These are phyloP conservation scores for Solanum rostratum DNA, from an alignment of 257 asterid genomes.

Conservation along the genomic window DNA sequence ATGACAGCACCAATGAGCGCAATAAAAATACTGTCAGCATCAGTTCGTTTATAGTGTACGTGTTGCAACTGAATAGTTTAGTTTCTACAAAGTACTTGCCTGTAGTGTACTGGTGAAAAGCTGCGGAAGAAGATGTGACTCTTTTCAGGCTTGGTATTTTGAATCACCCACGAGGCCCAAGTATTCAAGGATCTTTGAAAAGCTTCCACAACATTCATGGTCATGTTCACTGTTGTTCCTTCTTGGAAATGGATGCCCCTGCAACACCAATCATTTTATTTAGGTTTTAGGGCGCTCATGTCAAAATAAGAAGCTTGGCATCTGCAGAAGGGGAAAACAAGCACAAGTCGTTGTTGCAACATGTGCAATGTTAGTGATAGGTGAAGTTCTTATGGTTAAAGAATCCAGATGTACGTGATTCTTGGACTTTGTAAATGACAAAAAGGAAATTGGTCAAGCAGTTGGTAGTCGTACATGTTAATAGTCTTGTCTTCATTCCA, in stretches of 20 bases:
- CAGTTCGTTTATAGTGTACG: not conserved
- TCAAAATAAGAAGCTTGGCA: not conserved
- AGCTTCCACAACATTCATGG: conserved; percentile 70
- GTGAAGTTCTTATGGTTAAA: not conserved
- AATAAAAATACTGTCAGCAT: not conserved
- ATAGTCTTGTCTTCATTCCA: conserved; percentile 78
- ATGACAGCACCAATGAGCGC: not conserved
- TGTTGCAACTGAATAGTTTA: not conserved
- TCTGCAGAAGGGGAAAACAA: not conserved
- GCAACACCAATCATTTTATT: not conserved
- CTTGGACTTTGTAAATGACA: not conserved
- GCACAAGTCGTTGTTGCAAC: not conserved
- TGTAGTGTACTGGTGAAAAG: conserved; percentile 85
- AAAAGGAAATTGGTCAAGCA: not conserved
- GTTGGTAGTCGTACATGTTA: conserved; percentile 32
- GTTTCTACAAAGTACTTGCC: conserved; percentile 12
- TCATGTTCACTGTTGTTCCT: conserved; percentile 50
- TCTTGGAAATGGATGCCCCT: conserved; percentile 88
- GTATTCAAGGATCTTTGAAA: conserved; percentile 56
- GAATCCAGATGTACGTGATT: not conserved
- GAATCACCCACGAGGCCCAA: conserved; percentile 35
- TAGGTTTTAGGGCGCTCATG: not conserved
- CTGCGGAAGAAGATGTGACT: conserved; percentile 55
- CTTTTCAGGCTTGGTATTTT: conserved; percentile 27
- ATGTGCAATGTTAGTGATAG: not conserved